Evolutionary conservation across 768 basidiomycete genomes (phyloP), one percentile per base, ranked within the genome.

Genomic region (Leucocoprinus leucothites): DNA sequence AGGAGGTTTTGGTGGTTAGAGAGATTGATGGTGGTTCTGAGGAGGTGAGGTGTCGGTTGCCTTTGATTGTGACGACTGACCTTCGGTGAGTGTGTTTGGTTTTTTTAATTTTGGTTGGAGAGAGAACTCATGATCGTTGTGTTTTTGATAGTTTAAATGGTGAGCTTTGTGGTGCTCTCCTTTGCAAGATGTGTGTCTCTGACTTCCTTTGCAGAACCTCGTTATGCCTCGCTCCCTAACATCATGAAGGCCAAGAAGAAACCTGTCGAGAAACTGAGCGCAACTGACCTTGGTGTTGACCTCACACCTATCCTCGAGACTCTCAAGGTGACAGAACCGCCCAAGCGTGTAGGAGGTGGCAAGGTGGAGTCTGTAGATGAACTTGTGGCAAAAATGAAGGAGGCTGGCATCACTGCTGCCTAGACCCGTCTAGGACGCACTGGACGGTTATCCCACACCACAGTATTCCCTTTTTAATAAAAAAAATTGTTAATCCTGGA

Each of bases 241-340:
- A 96, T 96, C 71, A 96, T 96, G 92, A 95, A 96, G 71, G 97
- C 97, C n/a, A 98, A 98, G 81, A 99, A 98, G 81, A 99, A 99
- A 75, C 87, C 89, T 13, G 71, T 98, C 41, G 87, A 95, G 71
- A 94, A 91, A 65, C 64, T 97, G 49, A 82, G 82, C 14, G 78
- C 93, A 1, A 75, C 77, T 21, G 93, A 94, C 61, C 84, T 98
- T 21, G 85, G 85, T 6, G 75, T 98, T 21, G 93, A 98, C 73
- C 80, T 92, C 51, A 80, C 84, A 0, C 93, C 94, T 14, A 78
- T 82, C 28, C 73, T 98, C 24, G 91, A 97, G 74, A 92, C 86
- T 0, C 63, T 98, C 65, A 91, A 89, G 62, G 90, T 98, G 22
- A 73, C 83, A 1, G 96, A 98, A 67, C 97, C 97, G 22, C 88